Percentiles rank a stretch among this genome's conserved stretches.
Conservation (phyloP, 2,329 filamentous ascomycete genomes). For the Ramularia endophylla region DNA sequence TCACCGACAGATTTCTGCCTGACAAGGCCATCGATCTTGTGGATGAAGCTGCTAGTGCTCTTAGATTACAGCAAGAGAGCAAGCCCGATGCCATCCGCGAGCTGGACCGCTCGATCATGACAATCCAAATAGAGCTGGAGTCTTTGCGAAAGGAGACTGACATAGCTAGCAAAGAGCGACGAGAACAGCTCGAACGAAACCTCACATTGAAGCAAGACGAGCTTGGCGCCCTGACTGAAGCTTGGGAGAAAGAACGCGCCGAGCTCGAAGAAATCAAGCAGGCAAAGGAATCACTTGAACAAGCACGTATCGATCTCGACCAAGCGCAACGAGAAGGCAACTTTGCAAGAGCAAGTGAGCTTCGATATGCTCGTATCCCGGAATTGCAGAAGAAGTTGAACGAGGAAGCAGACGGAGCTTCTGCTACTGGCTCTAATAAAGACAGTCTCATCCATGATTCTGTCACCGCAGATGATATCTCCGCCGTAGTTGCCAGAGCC, state of each 20-base stretch:
- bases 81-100: conserved; percentile 93
- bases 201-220: conserved; percentile 73
- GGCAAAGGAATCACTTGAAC: conserved; percentile 82
- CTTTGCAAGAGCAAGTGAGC: conserved; percentile 83
- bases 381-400: conserved; percentile 72
- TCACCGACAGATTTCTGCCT: conserved; percentile 90
- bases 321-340: conserved; percentile 81
- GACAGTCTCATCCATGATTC: conserved; percentile 79
- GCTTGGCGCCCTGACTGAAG: conserved; percentile 64
- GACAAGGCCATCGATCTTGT: conserved; percentile 98
- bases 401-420: conserved; percentile 58
- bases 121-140: conserved; percentile 93
- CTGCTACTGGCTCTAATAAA: conserved; percentile 13
- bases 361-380: conserved; percentile 84
- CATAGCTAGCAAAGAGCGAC: conserved; percentile 76
- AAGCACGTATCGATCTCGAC: conserved; percentile 77
- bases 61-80: conserved; percentile 90
- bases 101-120: conserved; percentile 92
- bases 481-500: conserved; percentile 79
- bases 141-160: conserved; percentile 93
- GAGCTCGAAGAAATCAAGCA: conserved; percentile 85
- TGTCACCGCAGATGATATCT: conserved; percentile 94
- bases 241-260: conserved; percentile 83
- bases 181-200: conserved; percentile 75
- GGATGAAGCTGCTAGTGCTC: conserved; percentile 86